These are phyloP conservation scores for Coniella vitis DNA, from an alignment of 2,329 filamentous ascomycete genomes.

Conservation along the genomic window DNA sequence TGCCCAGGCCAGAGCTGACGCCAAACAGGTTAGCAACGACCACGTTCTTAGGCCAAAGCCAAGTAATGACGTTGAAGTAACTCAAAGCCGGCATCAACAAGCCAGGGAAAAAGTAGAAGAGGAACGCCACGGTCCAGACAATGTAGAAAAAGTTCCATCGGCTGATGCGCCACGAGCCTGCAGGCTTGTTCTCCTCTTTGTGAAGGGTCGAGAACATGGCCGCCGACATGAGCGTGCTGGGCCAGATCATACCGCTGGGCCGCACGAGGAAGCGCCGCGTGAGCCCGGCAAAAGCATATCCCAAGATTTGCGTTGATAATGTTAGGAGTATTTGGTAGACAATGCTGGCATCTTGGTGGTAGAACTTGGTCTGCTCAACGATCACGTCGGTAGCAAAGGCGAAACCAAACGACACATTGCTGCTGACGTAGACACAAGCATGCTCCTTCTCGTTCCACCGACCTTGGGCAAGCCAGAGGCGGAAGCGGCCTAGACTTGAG, in stretches of 20 bases:
- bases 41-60: conserved; percentile 82
- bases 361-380: conserved; percentile 84
- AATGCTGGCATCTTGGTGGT: conserved; percentile 72
- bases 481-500: conserved; percentile 36
- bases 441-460: conserved; percentile 86
- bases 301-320: conserved; percentile 78
- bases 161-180: conserved; percentile 76
- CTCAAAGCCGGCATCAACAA: conserved; percentile 76
- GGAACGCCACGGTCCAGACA: conserved; percentile 63
- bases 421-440: conserved; percentile 82
- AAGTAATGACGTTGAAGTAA: conserved; percentile 84
- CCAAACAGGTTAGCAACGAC: conserved; percentile 82
- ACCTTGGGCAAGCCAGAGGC: conserved; percentile 73
- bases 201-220: conserved; percentile 86
- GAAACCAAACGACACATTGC: conserved; percentile 84
- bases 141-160: conserved; percentile 78
- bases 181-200: conserved; percentile 73
- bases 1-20: conserved; percentile 72
- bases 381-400: conserved; percentile 87
- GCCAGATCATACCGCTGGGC: conserved; percentile 88
- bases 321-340: conserved; percentile 76
- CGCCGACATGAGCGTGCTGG: conserved; percentile 78
- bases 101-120: conserved; percentile 81
- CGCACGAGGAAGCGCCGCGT: conserved; percentile 75
- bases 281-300: conserved; percentile 79